These are phyloP conservation scores for Fusarium algeriense DNA, from an alignment of 2,329 filamentous ascomycete species.

Conservation along the genomic window DNA sequence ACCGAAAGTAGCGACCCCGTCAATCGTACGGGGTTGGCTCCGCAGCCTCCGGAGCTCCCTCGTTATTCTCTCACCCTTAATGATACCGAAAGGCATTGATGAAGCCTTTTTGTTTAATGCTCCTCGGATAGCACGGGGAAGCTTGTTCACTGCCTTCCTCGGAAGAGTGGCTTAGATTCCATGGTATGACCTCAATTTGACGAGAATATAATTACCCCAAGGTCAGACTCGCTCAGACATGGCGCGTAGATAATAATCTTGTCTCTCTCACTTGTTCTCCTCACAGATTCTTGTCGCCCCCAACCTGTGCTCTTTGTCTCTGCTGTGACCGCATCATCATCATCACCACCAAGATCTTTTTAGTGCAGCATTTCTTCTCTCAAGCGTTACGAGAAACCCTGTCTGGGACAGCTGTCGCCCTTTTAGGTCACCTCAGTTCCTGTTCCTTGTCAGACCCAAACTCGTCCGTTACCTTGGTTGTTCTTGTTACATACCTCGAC, in stretches of 20 bases:
- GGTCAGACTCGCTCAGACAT: constrained; percentile 1
- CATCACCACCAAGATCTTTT: constrained; percentile 3
- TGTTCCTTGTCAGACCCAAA: constrained; percentile 14
- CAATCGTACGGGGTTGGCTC: constrained; percentile 25
- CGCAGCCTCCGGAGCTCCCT: constrained; percentile 21
- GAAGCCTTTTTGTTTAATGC: not conserved
- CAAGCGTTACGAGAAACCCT: constrained; percentile 33
- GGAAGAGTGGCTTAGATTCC: constrained; percentile 8
- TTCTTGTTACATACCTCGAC: constrained; percentile 10
- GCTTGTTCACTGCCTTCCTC: not conserved
- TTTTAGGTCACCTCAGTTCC: constrained; percentile 19
- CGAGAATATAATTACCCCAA: constrained; percentile 26
- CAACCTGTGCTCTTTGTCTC: constrained; percentile 5
- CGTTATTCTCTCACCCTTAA: not conserved
- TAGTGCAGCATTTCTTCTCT: constrained; percentile 4
- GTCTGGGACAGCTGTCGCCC: constrained; percentile 16
- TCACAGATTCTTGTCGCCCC: not conserved
- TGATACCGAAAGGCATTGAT: not conserved
- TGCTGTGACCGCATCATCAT: constrained; percentile 26
- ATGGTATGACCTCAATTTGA: constrained; percentile 19
- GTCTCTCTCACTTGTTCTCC: not conserved
- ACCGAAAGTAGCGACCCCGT: constrained; percentile 29
- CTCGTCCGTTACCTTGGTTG: not conserved
- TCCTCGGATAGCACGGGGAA: constrained; percentile 23
- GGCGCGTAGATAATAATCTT: constrained; percentile 11